These are phyloP conservation scores for Straminergon stramineum DNA, from an alignment of 225 moss, liverwort and hornwort species.

Conservation along the genomic window DNA sequence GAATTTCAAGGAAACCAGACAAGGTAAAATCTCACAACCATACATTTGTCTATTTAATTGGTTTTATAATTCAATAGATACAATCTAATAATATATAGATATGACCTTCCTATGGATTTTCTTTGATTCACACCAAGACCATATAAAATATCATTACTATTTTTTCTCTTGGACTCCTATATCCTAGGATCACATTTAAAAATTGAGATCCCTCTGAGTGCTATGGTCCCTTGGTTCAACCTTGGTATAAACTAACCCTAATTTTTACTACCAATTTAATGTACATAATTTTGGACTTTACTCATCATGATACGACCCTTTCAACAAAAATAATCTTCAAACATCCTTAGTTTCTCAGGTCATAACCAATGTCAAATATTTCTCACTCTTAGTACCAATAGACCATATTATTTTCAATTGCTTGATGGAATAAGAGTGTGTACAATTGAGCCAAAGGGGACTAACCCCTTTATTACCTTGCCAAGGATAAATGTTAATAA, in stretches of 20 bases:
- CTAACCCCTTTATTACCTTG: accelerated
- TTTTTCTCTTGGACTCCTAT: accelerated
- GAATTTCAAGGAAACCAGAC: accelerated
- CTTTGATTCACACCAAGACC: accelerated
- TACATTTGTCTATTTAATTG: no score
- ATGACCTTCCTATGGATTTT: accelerated
- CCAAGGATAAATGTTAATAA: background rate
- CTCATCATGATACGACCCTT: accelerated
- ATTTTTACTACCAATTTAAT: no score
- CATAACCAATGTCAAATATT: background rate
- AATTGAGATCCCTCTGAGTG: accelerated
- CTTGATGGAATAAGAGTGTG: background rate
- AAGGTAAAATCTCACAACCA: background rate
- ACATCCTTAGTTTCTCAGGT: background rate
- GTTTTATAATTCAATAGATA: accelerated
- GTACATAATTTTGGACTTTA: background rate
- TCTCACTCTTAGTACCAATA: accelerated
- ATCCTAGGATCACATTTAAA: accelerated
- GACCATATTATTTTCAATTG: background rate
- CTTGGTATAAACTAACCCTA: accelerated
- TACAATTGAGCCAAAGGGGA: accelerated
- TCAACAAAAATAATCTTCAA: accelerated
- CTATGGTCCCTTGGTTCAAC: accelerated
- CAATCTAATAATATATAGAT: background rate
- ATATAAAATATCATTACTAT: background rate